These are phyloP conservation scores for Penicillium sp. DNA, from an alignment of 2,329 filamentous ascomycete genomes.

Conservation along the genomic window DNA sequence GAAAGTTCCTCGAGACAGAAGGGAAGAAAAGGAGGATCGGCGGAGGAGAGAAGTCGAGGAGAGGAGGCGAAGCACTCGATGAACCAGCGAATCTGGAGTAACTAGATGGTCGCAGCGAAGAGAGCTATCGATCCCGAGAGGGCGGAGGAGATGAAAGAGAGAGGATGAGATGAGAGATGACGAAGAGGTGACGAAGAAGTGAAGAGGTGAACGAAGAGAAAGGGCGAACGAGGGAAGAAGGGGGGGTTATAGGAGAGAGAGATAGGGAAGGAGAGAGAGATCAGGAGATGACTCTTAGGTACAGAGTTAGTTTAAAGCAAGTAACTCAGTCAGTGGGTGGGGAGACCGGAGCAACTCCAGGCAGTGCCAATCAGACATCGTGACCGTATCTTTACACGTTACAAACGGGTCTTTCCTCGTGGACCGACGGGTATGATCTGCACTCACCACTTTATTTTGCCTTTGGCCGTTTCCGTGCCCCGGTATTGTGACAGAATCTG, in stretches of 20 bases:
- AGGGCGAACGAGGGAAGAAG: slow-evolving; percentile 10
- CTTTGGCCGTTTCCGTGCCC: slow-evolving; percentile 2
- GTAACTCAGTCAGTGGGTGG: neutral
- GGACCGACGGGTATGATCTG: slow-evolving; percentile 10
- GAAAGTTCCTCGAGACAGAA: neutral
- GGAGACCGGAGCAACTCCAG: slow-evolving; percentile 16
- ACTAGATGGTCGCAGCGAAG: slow-evolving; percentile 5
- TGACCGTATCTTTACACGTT: slow-evolving; percentile 5
- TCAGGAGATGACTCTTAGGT: slow-evolving; percentile 8
- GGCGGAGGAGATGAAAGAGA: slow-evolving; percentile 9
- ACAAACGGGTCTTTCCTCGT: slow-evolving; percentile 20
- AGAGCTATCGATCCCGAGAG: slow-evolving; percentile 4
- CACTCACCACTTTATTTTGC: neutral
- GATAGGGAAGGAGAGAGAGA: slow-evolving; percentile 19
- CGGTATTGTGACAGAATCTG: neutral
- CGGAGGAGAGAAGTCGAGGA: slow-evolving; percentile 9
- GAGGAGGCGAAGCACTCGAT: slow-evolving; percentile 14
- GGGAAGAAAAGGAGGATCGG: neutral
- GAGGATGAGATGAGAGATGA: slow-evolving; percentile 10
- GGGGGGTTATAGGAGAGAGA: slow-evolving; percentile 14
- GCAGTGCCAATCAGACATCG: slow-evolving; percentile 5
- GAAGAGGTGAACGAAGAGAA: slow-evolving; percentile 8
- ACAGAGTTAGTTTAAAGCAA: neutral
- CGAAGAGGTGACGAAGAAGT: slow-evolving; percentile 9
- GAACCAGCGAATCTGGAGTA: neutral